Base-by-base conservation (phyloP, 192 early-diverging fungal genomes). In the Umbelopsis vinacea region DNA sequence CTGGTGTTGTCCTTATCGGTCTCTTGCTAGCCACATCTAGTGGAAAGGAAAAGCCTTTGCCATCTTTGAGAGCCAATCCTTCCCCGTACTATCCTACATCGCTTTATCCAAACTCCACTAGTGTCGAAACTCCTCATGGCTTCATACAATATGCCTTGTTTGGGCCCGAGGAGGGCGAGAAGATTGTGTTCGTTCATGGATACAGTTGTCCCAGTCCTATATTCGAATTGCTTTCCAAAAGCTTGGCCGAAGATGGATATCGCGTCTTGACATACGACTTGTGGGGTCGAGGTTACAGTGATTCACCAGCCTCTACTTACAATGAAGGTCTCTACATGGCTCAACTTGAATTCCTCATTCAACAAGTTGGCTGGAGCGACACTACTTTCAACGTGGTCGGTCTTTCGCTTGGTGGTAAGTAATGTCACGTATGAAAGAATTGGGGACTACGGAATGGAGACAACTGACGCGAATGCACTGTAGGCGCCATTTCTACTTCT, bases 271-370 rank as follows among this genome's bases (percentile, higher is more conserved):
- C 80, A 17, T 86, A 76, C 71, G 86, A 82, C 50, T 35, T 84
- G 35, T 83, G 84, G 78, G 86, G 86, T 6, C 43, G 84, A 29
- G 86, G 86, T 1, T 86, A 83, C 48, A 77, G 79, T 23, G 74
- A 76, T 14, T 68, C 82, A 0, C 86, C 86, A n/a, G 57, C 70
- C 15, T 66, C 67, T 0, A 12, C 53, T 6, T 87, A 79, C 55
- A 70, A 79, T 52, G 75, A 81, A n/a, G 47, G 60, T 0, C 67
- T 84, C 5, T 84, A 81, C 52, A 67, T 82, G 4, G 52, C 68
- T 17, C 86, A 87, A 57, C 55, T 86, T 14, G 73, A 72, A 17
- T 63, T 76, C 12, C 55, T 87, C 10, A 55, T 87, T 29, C 71
- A 84, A 19, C 69, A 85, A 40, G 74, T 87, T 0, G 84, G 79